Conservation (phyloP, 345 rosid genomes). For the Rhizophora mangle region DNA sequence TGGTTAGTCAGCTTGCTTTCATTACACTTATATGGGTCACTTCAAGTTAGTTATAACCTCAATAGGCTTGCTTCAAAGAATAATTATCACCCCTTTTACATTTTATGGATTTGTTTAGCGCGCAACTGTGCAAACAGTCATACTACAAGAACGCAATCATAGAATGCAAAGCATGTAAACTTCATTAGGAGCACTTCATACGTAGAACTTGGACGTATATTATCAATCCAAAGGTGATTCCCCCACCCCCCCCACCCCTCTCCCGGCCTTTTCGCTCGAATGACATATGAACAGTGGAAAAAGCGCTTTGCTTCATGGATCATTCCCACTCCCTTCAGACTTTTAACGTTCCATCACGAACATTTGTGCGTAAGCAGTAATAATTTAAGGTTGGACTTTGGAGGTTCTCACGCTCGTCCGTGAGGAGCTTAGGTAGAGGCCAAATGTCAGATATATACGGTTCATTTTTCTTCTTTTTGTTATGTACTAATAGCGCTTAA, state of each 20-base stretch:
- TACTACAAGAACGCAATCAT: no score
- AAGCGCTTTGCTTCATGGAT: constrained; percentile 2
- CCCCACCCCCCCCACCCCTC: no score
- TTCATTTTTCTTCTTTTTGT: neutral
- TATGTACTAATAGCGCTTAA: no score
- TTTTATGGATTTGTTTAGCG: neutral
- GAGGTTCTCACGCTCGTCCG: neutral
- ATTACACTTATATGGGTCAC: constrained; percentile 8
- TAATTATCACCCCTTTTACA: constrained; percentile 19
- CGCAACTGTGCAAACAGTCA: no score
- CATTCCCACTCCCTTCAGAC: constrained; percentile 12
- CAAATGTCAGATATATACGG: neutral
- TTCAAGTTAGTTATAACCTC: constrained; percentile 19
- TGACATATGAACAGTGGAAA: neutral
- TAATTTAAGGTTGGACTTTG: constrained; percentile 11
- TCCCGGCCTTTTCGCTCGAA: constrained; percentile 1
- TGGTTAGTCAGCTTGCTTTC: constrained; percentile 23
- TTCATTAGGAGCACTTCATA: no score
- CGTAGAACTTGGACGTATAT: neutral
- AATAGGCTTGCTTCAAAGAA: constrained; percentile 13
- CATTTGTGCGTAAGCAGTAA: constrained; percentile 8
- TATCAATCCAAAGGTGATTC: no score
- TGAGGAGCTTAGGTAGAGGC: neutral
- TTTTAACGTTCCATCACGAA: constrained; percentile 7
- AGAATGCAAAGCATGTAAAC: no score